Percentiles rank a stretch among this genome's conserved stretches.
Evolutionary conservation across 305 asterid species (phyloP).

Genomic region (Galium porrigens): DNA sequence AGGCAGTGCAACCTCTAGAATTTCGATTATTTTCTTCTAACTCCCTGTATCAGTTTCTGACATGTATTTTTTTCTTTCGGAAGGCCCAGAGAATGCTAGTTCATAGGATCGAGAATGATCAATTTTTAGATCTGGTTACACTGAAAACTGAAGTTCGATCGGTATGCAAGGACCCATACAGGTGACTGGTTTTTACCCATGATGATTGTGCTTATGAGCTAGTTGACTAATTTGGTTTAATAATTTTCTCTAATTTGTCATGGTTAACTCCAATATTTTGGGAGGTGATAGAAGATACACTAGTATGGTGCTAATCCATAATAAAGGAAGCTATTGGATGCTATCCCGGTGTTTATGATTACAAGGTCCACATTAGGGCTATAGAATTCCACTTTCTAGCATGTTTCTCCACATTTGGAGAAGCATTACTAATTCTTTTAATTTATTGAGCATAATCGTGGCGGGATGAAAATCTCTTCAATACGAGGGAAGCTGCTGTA

Average conservation of each 20-base stretch:
- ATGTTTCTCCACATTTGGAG: neutral
- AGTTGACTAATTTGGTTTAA: neutral
- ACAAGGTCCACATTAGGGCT: neutral
- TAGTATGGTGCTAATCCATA: neutral
- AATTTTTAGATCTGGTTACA: conserved; percentile 69
- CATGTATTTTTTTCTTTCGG: conserved; percentile 10
- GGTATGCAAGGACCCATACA: conserved; percentile 82
- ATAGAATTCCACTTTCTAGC: neutral
- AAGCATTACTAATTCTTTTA: neutral
- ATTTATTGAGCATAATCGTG: neutral
- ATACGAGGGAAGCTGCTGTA: neutral
- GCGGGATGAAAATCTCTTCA: neutral
- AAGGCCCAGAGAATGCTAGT: conserved; percentile 66
- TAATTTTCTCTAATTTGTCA: neutral
- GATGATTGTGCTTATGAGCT: conserved; percentile 1
- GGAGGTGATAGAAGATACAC: neutral
- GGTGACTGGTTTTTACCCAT: conserved; percentile 27
- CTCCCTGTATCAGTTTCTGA: conserved; percentile 7
- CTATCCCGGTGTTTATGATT: neutral
- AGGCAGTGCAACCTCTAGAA: neutral
- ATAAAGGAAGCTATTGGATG: neutral
- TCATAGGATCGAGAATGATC: conserved; percentile 73
- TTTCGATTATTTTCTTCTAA: neutral
- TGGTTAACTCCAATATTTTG: neutral
- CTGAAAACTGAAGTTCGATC: conserved; percentile 66